These are phyloP conservation scores for Biscogniauxia marginata DNA, from an alignment of 2,329 filamentous ascomycete genomes.

Conservation along the genomic window DNA sequence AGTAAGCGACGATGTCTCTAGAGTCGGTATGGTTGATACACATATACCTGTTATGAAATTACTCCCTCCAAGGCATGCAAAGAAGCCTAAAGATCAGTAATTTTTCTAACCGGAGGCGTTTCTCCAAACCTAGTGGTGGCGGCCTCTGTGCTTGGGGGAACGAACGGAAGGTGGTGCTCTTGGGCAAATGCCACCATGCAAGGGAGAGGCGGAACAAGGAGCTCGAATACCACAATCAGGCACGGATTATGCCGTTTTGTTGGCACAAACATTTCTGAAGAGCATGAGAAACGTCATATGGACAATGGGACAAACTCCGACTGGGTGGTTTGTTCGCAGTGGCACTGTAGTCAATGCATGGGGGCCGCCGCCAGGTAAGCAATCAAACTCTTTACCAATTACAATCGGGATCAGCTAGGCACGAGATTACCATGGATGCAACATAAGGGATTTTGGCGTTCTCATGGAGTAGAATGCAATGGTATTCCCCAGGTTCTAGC, in stretches of 20 bases:
- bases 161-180: neutral
- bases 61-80: neutral
- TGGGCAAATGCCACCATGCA: neutral
- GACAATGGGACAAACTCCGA: neutral
- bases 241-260: neutral
- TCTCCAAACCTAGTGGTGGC: neutral
- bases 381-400: neutral
- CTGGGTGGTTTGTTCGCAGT: neutral
- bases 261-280: neutral
- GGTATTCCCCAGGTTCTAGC: neutral
- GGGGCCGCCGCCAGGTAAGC: neutral
- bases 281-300: neutral
- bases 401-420: neutral
- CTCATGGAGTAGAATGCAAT: neutral
- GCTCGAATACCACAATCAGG: neutral
- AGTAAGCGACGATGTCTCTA: neutral
- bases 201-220: neutral
- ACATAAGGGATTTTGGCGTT: neutral
- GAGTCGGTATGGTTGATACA: neutral
- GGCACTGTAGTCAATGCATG: neutral
- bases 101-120: neutral
- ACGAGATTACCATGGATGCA: neutral
- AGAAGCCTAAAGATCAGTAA: neutral
- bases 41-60: neutral
- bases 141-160: neutral